These are phyloP conservation scores for Trichoderma polysporum DNA, from an alignment of 2,329 filamentous ascomycete species.

Conservation along the genomic window DNA sequence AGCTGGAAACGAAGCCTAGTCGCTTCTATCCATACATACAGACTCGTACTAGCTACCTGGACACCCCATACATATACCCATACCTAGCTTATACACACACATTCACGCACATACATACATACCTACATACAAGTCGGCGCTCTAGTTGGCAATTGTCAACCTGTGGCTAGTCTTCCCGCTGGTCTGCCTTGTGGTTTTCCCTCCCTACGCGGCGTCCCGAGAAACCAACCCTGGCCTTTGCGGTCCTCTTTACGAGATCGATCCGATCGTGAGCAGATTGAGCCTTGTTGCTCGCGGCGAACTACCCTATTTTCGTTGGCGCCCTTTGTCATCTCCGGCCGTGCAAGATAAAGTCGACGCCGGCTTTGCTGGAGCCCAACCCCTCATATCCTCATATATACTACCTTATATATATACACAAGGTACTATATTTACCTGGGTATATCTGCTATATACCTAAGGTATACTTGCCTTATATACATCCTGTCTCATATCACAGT, in stretches of 20 bases:
- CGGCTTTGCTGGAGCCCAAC: constrained; percentile 7
- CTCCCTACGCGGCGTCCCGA: background rate
- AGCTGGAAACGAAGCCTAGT: background rate
- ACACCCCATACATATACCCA: background rate
- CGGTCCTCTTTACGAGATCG: background rate
- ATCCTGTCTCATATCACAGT: background rate
- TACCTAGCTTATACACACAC: background rate
- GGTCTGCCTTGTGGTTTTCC: background rate
- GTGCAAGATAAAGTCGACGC: background rate
- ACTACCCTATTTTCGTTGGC: background rate
- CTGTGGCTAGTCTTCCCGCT: background rate
- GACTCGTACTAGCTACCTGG: background rate
- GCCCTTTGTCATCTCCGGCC: background rate
- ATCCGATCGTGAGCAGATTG: constrained; percentile 2
- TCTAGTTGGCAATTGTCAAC: background rate
- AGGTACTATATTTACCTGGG: background rate
- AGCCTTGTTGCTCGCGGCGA: background rate
- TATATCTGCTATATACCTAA: background rate
- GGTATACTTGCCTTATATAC: constrained; percentile 1
- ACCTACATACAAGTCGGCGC: background rate
- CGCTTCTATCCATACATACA: background rate
- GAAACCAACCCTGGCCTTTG: background rate
- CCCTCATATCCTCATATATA: background rate
- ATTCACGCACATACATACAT: background rate
- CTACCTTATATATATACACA: background rate